Evolutionary conservation across 2,329 filamentous ascomycete genomes (phyloP).

Genomic region (Dactylonectria macrodidyma): DNA sequence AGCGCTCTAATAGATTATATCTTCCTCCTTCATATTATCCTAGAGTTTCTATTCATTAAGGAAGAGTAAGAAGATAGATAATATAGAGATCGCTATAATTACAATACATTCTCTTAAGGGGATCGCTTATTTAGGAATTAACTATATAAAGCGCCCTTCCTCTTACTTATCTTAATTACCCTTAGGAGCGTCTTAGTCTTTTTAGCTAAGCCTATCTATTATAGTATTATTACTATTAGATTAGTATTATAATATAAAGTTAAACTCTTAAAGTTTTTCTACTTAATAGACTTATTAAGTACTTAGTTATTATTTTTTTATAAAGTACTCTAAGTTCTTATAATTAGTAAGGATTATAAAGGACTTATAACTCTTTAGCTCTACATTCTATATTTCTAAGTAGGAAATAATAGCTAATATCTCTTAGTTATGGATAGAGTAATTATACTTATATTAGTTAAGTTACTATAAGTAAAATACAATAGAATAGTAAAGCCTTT

Average conservation of each 20-base stretch:
- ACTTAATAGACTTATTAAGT: background rate
- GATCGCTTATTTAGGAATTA: background rate
- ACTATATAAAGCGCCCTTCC: background rate
- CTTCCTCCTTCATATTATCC: background rate
- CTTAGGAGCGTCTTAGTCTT: background rate
- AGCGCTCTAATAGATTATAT: no score
- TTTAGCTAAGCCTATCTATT: background rate
- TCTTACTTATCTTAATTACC: background rate
- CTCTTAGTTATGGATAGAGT: no score
- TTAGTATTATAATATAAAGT: background rate
- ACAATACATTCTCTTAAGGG: background rate
- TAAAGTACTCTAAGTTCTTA: no score
- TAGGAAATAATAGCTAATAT: no score
- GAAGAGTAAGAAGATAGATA: no score
- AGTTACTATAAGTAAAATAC: constrained; percentile 5
- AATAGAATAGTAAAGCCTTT: background rate
- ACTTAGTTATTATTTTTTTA: no score
- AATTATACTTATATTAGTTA: background rate
- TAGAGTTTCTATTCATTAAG: background rate
- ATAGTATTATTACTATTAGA: background rate
- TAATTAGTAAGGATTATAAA: no score
- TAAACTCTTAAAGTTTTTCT: background rate
- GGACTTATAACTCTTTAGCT: no score
- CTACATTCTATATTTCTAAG: no score
- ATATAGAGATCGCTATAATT: background rate